Evolutionary conservation across 371 early-diverging fungal species (phyloP), one percentile per base, ranked within the genome.

Genomic region (Gilbertella persicaria): DNA sequence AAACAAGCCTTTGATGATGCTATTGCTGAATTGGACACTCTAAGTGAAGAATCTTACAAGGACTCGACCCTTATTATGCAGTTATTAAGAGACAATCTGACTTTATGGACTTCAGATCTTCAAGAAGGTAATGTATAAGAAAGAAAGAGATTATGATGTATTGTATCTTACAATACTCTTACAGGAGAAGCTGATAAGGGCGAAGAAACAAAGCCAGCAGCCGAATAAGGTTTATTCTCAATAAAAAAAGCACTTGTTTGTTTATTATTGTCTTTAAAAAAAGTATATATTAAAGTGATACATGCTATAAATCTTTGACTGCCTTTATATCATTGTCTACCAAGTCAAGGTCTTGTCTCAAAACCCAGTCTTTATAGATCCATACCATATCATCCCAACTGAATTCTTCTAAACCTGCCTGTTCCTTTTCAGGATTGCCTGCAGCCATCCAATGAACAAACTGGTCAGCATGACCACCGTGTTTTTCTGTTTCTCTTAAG

Each of bases 1-100:
- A n/a, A n/a, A n/a, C n/a, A n/a, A n/a, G n/a, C n/a, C n/a, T n/a
- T n/a, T n/a, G n/a, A n/a, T n/a, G n/a, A n/a, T n/a, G n/a, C n/a
- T n/a, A n/a, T n/a, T n/a, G n/a, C n/a, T n/a, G n/a, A n/a, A n/a
- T n/a, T n/a, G n/a, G n/a, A n/a, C n/a, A n/a, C n/a, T n/a, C n/a
- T n/a, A n/a, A n/a, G n/a, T n/a, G n/a, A n/a, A n/a, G n/a, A n/a
- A n/a, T n/a, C n/a, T n/a, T n/a, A n/a, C n/a, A n/a, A n/a, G n/a
- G n/a, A n/a, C n/a, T n/a, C n/a, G n/a, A n/a, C n/a, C n/a, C n/a
- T n/a, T n/a, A n/a, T n/a, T n/a, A n/a, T n/a, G n/a, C n/a, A n/a
- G 83, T 85, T 99, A 55, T 86, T 99, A 66, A 87, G 99, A 70
- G 99, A 99, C 79, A 99, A 99, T 85, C 79, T 99, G 67, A 99